Evolutionary conservation across 148 eudicot species (phyloP).

Genomic region (Selenicereus undatus): DNA sequence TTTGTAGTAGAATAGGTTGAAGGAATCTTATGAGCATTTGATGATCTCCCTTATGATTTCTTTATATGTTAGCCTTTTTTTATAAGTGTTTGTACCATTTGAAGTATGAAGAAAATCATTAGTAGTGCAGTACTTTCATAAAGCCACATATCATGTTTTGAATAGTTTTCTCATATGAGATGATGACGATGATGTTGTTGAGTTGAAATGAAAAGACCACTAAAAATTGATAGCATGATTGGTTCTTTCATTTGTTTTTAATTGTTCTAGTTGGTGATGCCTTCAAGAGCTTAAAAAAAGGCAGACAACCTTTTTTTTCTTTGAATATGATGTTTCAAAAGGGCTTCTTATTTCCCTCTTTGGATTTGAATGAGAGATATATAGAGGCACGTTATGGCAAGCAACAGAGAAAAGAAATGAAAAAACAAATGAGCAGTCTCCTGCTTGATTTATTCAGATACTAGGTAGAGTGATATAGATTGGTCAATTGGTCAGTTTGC

Average conservation of each 20-base stretch:
- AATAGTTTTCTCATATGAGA: too few species aligned
- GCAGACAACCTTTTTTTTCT: conserved; percentile 30
- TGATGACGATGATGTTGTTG: conserved; percentile 30
- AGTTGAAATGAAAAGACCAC: conserved; percentile 27
- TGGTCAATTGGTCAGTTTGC: background rate
- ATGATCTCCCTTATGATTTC: background rate
- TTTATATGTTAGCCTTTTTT: background rate
- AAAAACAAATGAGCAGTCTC: background rate
- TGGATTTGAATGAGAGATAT: background rate
- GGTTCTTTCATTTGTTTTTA: conserved; percentile 3
- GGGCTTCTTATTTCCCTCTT: background rate
- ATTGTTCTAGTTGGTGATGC: conserved; percentile 16
- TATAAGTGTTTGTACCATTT: background rate
- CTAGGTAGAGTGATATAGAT: background rate
- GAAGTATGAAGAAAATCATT: conserved; percentile 13
- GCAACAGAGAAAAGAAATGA: background rate
- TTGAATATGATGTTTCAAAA: too few species aligned
- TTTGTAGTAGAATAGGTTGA: background rate
- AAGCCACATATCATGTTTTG: conserved; percentile 1
- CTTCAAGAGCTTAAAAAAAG: too few species aligned
- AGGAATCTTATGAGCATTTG: background rate
- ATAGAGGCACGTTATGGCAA: too few species aligned
- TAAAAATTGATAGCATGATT: conserved; percentile 19
- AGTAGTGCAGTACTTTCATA: conserved; percentile 9
- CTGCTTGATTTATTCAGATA: background rate